A percentile compares a stretch with the other conserved stretches of the same genome.
These are phyloP conservation scores for Phallus indusiatus DNA, from an alignment of 768 basidiomycete genomes.

Conservation along the genomic window DNA sequence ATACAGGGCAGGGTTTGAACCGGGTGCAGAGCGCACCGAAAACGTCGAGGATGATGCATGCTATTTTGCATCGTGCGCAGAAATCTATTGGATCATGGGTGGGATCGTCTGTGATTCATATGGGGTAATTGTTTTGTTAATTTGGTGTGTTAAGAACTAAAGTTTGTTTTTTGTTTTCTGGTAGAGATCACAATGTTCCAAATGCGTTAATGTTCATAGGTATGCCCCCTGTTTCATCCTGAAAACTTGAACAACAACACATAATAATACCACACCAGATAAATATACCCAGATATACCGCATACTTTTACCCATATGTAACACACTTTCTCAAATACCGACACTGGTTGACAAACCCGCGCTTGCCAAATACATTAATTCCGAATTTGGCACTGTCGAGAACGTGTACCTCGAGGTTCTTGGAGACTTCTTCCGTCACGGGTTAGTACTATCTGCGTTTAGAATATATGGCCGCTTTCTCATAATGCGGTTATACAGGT, in stretches of 20 bases:
- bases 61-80: conserved; percentile 76
- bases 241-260: no score
- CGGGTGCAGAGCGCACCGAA: conserved; percentile 81
- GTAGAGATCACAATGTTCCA: conserved; percentile 64
- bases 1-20: conserved; percentile 87
- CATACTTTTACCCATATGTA: conserved; percentile 81
- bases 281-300: conserved; percentile 91
- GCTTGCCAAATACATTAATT: conserved; percentile 64
- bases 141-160: conserved; percentile 1
- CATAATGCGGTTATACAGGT: conserved; percentile 19
- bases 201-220: conserved; percentile 83
- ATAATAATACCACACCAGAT: no score
- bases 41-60: conserved; percentile 86
- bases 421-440: conserved; percentile 79
- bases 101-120: conserved; percentile 80
- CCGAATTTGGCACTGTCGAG: conserved; percentile 73
- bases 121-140: conserved; percentile 35
- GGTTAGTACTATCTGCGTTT: conserved; percentile 14
- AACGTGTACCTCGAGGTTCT: conserved; percentile 62
- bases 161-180: not conserved
- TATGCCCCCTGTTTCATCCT: no score
- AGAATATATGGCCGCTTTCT: not conserved
- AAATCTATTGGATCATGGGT: conserved; percentile 75
- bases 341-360: conserved; percentile 58
- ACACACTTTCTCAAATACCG: conserved; percentile 66